Conservation (phyloP, 2,329 filamentous ascomycete genomes). For the Ascochyta koolunga region DNA sequence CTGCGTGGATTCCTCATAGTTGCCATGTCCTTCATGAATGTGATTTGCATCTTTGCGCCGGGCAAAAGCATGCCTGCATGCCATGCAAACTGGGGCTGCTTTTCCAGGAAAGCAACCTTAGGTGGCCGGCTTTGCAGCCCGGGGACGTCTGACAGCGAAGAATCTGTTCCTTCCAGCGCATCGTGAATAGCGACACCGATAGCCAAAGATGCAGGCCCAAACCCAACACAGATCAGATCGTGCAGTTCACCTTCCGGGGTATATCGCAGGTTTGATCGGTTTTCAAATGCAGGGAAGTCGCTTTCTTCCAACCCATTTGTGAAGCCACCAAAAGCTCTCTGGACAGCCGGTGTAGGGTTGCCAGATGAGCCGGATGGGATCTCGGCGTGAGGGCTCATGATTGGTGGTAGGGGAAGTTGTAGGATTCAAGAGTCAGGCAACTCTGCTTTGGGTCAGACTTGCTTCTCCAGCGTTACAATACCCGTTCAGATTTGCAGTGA, state of each 20-base stretch:
- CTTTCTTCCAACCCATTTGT: conserved; percentile 35
- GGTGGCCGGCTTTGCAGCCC: conserved; percentile 56
- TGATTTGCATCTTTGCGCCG: conserved; percentile 96
- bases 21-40: conserved; percentile 94
- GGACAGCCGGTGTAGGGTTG: conserved; percentile 26
- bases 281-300: conserved; percentile 36
- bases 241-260: conserved; percentile 68
- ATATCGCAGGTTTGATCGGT: conserved; percentile 57
- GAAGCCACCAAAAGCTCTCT: conserved; percentile 40
- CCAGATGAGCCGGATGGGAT: conserved; percentile 25
- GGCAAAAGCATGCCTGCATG: conserved; percentile 95
- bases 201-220: conserved; percentile 88
- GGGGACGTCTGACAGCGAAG: conserved; percentile 38
- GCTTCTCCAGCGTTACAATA: background rate
- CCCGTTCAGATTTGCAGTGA: background rate
- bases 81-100: conserved; percentile 84
- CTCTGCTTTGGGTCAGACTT: conserved; percentile 6
- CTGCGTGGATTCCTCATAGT: conserved; percentile 86
- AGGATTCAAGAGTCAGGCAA: background rate
- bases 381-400: conserved; percentile 47
- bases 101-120: conserved; percentile 86
- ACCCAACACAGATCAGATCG: conserved; percentile 89
- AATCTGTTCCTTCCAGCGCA: conserved; percentile 54
- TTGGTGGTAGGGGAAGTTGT: background rate
- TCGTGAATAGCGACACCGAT: conserved; percentile 91